Conservation (phyloP, 208 protist species). For the Strigomonas culicis region DNA sequence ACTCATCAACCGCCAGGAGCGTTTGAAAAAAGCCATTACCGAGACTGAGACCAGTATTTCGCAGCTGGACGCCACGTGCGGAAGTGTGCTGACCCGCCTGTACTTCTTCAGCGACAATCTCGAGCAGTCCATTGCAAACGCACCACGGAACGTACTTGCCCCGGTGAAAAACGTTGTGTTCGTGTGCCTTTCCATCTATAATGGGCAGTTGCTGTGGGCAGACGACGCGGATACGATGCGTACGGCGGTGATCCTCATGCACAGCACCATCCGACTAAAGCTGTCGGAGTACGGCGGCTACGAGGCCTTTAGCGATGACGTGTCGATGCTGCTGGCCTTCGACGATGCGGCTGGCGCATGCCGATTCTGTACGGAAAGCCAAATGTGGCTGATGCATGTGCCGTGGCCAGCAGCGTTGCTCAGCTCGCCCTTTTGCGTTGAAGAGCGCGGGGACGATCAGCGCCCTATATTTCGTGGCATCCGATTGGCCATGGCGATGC, state of each 20-base stretch:
- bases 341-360: constrained; percentile 65
- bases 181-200: constrained; percentile 57
- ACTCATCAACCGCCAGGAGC: constrained; percentile 49
- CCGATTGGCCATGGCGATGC: constrained; percentile 68
- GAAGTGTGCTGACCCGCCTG: constrained; percentile 40
- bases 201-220: constrained; percentile 58
- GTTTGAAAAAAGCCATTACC: constrained; percentile 49
- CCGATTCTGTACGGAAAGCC: constrained; percentile 72
- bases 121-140: constrained; percentile 39
- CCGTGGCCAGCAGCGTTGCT: constrained; percentile 75
- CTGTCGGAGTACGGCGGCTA: constrained; percentile 76
- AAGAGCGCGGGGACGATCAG: constrained; percentile 30
- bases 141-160: constrained; percentile 24
- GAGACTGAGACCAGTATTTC: constrained; percentile 54
- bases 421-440: constrained; percentile 21
- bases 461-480: constrained; percentile 56
- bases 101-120: constrained; percentile 87
- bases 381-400: constrained; percentile 70
- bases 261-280: constrained; percentile 71
- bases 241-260: constrained; percentile 53
- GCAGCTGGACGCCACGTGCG: constrained; percentile 33
- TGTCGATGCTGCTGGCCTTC: constrained; percentile 79
- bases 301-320: constrained; percentile 83
- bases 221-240: constrained; percentile 53
- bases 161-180: constrained; percentile 68